These are phyloP conservation scores for Raphanus sativus DNA, from an alignment of 345 rosid species.

Conservation along the genomic window DNA sequence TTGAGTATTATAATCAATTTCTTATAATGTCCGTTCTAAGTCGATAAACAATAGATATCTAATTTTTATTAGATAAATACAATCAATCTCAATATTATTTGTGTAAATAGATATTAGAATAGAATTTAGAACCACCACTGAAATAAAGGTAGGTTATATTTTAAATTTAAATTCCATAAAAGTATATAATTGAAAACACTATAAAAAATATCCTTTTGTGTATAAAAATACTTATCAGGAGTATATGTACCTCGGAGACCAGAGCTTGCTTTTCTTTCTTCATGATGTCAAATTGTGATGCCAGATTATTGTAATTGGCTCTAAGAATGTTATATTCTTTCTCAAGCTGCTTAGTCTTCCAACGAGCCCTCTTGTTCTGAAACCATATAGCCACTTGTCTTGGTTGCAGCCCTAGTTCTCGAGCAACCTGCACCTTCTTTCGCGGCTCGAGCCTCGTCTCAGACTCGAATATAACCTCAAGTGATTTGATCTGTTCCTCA, in stretches of 20 bases:
- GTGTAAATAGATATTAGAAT: too few species aligned
- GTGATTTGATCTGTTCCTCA: conserved; percentile 62
- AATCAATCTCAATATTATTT: background rate
- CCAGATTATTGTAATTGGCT: conserved; percentile 54
- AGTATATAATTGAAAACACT: too few species aligned
- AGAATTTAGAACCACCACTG: too few species aligned
- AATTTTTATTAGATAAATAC: background rate
- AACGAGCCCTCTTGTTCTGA: conserved; percentile 83
- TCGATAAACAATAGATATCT: too few species aligned
- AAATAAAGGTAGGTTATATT: too few species aligned
- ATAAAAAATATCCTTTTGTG: background rate
- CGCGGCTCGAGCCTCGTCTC: conserved; percentile 75
- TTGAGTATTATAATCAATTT: background rate
- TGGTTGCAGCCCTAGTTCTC: conserved; percentile 75
- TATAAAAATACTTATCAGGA: background rate
- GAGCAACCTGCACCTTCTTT: conserved; percentile 64
- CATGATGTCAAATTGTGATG: conserved; percentile 50
- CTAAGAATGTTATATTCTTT: conserved; percentile 54
- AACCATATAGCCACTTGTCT: conserved; percentile 92
- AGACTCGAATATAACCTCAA: conserved; percentile 68
- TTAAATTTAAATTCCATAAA: too few species aligned
- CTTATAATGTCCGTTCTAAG: background rate
- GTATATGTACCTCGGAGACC: conserved; percentile 49
- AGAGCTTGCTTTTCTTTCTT: conserved; percentile 64
- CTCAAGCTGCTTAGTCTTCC: conserved; percentile 78